Evolutionary conservation across 768 basidiomycete species (phyloP).

Genomic region (Boletus rubropictus): DNA sequence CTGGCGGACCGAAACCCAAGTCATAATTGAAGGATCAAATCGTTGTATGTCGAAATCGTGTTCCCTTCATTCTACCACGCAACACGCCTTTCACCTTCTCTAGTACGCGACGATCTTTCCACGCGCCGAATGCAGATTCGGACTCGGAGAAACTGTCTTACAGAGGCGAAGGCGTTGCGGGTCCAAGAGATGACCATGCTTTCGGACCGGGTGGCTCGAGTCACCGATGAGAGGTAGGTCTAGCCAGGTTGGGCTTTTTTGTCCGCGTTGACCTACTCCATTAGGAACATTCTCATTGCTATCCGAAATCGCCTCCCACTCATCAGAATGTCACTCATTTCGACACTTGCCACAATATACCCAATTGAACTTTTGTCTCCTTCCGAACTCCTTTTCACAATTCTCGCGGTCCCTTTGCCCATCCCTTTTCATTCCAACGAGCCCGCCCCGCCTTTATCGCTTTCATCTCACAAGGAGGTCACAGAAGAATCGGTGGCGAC

Average conservation of each 20-base stretch:
- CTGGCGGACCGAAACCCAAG: constrained; percentile 39
- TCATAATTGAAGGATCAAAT: constrained; percentile 39
- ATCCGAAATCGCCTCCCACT: constrained; percentile 47
- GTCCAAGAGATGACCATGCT: constrained; percentile 26
- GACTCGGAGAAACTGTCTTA: constrained; percentile 43
- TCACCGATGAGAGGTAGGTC: constrained; percentile 37
- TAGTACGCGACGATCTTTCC: constrained; percentile 42
- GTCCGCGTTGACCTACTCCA: constrained; percentile 12
- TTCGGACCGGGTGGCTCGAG: constrained; percentile 28
- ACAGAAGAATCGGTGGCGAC: constrained; percentile 86
- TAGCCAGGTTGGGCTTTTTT: constrained; percentile 1
- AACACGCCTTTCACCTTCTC: constrained; percentile 10
- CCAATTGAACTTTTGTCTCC: constrained; percentile 85
- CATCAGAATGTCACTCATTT: constrained; percentile 59
- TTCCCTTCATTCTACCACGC: constrained; percentile 19
- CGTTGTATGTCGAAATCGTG: constrained; percentile 38
- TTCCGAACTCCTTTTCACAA: constrained; percentile 83
- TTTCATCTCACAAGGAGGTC: constrained; percentile 61
- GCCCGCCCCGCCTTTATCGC: constrained; percentile 74
- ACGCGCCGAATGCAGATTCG: constrained; percentile 40
- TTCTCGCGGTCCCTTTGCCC: constrained; percentile 84
- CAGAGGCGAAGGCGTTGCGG: constrained; percentile 37
- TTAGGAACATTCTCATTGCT: constrained; percentile 42
- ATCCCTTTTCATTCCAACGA: constrained; percentile 71
- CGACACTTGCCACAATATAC: constrained; percentile 70